These are phyloP conservation scores for Corynascus novoguineensis DNA, from an alignment of 495 filamentous ascomycete genomes.

Conservation along the genomic window DNA sequence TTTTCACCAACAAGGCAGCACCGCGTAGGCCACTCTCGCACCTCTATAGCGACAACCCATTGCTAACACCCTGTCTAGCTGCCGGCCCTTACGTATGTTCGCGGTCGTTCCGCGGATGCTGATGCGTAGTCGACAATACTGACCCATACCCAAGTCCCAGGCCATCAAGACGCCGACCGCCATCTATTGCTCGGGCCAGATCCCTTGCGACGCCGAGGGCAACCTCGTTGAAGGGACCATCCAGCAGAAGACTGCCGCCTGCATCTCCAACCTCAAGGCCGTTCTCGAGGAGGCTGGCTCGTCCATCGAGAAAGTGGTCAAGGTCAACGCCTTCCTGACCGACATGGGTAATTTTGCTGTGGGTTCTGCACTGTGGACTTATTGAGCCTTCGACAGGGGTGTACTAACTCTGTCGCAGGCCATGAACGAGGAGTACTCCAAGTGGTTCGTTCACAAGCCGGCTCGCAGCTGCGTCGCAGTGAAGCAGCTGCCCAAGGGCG, in stretches of 20 bases:
- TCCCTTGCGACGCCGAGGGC: slow-evolving; percentile 71
- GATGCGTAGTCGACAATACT: neutral
- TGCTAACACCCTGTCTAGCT: slow-evolving; percentile 29
- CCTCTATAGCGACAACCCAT: neutral
- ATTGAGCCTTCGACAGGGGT: neutral
- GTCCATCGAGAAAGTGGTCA: slow-evolving; percentile 68
- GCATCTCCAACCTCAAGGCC: slow-evolving; percentile 71
- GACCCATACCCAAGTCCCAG: slow-evolving; percentile 58
- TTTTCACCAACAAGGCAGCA: slow-evolving; percentile 49
- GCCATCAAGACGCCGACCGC: slow-evolving; percentile 75
- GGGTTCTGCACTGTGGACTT: slow-evolving; percentile 11
- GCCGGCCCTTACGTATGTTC: slow-evolving; percentile 52
- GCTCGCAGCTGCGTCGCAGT: slow-evolving; percentile 91
- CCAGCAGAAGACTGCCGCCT: slow-evolving; percentile 65
- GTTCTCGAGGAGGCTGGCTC: slow-evolving; percentile 74
- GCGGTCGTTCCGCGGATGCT: neutral
- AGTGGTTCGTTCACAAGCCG: slow-evolving; percentile 82
- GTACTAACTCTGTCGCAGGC: slow-evolving; percentile 30
- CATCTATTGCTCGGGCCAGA: slow-evolving; percentile 92
- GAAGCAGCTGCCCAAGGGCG: slow-evolving; percentile 81
- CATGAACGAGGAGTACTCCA: slow-evolving; percentile 87
- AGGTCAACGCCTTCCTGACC: slow-evolving; percentile 76
- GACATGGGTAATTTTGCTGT: slow-evolving; percentile 77
- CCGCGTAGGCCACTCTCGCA: slow-evolving; percentile 38
- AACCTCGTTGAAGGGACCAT: slow-evolving; percentile 72